phyloP scores from a whole-genome alignment of 495 filamentous ascomycete species.

The Pseudomonodictys pantanalensis region DNA sequence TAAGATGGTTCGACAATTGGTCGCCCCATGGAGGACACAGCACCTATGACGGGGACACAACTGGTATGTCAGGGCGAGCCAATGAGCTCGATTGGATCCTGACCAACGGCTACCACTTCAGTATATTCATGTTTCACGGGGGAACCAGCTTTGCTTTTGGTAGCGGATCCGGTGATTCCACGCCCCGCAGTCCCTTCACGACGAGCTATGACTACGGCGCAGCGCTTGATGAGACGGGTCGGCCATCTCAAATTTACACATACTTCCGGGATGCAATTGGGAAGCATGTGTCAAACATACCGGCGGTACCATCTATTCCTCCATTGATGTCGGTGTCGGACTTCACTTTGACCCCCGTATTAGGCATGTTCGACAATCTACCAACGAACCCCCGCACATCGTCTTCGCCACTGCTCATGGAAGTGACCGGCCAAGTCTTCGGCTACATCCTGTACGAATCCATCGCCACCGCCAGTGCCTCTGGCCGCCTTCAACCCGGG shows the following conservation, averaged over 20 bases:
- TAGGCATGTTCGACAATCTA: conserved; percentile 20
- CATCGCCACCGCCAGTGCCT: conserved; percentile 25
- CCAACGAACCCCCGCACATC: background rate
- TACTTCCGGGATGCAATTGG: conserved; percentile 42
- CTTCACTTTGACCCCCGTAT: conserved; percentile 27
- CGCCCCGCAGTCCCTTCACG: conserved; percentile 40
- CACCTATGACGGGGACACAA: background rate
- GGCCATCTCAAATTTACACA: conserved; percentile 45
- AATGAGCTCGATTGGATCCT: conserved; percentile 46
- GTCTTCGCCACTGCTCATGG: conserved; percentile 43
- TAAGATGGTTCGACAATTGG: conserved; percentile 37
- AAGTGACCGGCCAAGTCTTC: conserved; percentile 44
- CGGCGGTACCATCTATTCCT: conserved; percentile 36
- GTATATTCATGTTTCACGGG: conserved; percentile 52
- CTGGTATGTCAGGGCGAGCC: conserved; percentile 23
- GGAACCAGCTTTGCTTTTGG: conserved; percentile 47
- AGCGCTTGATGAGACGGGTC: conserved; percentile 50
- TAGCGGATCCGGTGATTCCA: conserved; percentile 47
- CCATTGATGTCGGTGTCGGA: conserved; percentile 38
- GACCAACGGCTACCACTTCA: conserved; percentile 45
- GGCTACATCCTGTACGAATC: conserved; percentile 48
- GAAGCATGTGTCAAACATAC: conserved; percentile 39
- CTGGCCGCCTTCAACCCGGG: conserved; percentile 41
- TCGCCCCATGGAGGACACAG: conserved; percentile 14
- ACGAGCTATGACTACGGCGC: conserved; percentile 52